These are phyloP conservation scores for Candida jianshihensis DNA, from an alignment of 805 yeast genomes.

Conservation along the genomic window DNA sequence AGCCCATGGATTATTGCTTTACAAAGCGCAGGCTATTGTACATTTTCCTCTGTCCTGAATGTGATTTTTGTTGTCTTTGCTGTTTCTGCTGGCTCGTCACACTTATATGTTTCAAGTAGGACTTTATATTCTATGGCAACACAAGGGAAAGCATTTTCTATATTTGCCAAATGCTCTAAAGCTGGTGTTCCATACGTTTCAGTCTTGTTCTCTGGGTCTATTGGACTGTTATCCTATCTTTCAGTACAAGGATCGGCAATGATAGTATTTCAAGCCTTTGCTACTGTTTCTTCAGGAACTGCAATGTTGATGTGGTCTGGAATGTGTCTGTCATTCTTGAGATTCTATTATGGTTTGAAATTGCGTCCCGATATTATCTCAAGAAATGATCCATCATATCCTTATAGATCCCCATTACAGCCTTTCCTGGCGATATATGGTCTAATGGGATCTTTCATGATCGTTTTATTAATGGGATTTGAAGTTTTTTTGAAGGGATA, in stretches of 20 bases:
- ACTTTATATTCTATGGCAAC: conserved; percentile 48
- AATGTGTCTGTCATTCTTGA: conserved; percentile 54
- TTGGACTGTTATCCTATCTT: conserved; percentile 55
- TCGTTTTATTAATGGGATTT: conserved; percentile 54
- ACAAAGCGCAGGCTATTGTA: conserved; percentile 44
- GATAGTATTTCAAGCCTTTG: conserved; percentile 56
- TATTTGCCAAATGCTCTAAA: conserved; percentile 51
- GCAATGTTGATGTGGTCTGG: conserved; percentile 78
- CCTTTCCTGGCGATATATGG: conserved; percentile 66
- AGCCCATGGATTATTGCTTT: conserved; percentile 56
- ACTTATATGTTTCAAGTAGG: conserved; percentile 48
- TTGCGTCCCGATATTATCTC: conserved; percentile 57
- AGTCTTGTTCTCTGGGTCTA: conserved; percentile 53
- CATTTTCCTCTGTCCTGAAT: conserved; percentile 39
- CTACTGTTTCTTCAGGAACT: conserved; percentile 63
- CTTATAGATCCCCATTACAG: conserved; percentile 63
- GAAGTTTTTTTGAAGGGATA: conserved; percentile 48
- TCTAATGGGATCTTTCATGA: conserved; percentile 41
- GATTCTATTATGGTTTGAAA: conserved; percentile 58
- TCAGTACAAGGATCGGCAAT: conserved; percentile 54
- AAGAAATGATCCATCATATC: conserved; percentile 57
- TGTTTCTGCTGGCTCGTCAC: conserved; percentile 46
- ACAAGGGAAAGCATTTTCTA: conserved; percentile 50
- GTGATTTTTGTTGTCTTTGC: conserved; percentile 49
- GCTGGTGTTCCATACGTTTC: conserved; percentile 68